Base-by-base conservation (phyloP, 106 monocot genomes). In the Dendrobium officinale region DNA sequence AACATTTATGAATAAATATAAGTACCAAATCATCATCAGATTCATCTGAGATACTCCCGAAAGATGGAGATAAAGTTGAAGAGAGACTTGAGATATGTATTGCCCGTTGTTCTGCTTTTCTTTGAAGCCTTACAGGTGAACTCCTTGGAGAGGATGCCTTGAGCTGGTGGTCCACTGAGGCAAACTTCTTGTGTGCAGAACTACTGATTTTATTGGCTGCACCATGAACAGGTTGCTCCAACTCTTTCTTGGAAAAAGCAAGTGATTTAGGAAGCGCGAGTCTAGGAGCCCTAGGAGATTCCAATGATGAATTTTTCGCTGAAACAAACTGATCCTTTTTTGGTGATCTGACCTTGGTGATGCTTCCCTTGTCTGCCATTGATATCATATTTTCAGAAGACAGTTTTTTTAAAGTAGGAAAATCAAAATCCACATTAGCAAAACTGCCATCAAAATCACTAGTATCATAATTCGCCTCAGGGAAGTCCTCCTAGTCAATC, bases 11-110 rank as follows among this genome's bases (percentile, higher is more conserved):
- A 51, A 73, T 27, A 16, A 41, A 75, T 26, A 20, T 7, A 29
- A 73, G 26, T 87, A 87, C 84, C 84, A 40, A 27, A 76, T 79
- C 82, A 67, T 77, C 77, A 67, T 85, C 80, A 55, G 77, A 80
- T 11, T 75, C 43, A 55, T 33, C 73, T 49, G 45, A 80, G 11
- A 42, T 66, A 78, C 15, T 27, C 11, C 24, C 72, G 6, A 59
- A 72, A 75, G 85, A 83, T 49, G 42, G 33, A 27, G 15, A 51
- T 19, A 54, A 29, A 41, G 78, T 5, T 64, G 43, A 55, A 26
- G 73, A 72, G 24, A 66, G 48, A 66, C 59, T 75, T 79, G 87
- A 79, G 18, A 47, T 19, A 68, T 67, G n/a, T 67, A 41, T 29
- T 5, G 17, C 2, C n/a, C 49, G 67, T 16, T 58, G 5, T 73